Evolutionary conservation across 2,329 filamentous ascomycete species (phyloP), one percentile per base, ranked within the genome.

Genomic region (Colletotrichum somersetense): DNA sequence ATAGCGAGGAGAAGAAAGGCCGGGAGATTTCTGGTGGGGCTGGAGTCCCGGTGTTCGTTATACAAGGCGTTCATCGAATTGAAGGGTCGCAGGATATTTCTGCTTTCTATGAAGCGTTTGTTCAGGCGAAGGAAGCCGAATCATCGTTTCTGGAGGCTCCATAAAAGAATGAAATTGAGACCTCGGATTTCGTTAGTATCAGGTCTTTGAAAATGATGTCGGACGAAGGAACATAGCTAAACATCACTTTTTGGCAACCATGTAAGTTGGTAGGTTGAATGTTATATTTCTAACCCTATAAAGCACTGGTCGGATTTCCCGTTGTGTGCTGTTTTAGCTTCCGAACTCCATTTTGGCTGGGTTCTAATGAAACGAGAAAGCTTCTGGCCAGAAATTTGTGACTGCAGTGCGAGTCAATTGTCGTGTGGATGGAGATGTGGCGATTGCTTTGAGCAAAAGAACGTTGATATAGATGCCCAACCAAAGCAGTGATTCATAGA

Each of bases 51-150:
- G 48, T 59, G 0, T 74, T 73, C 30, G 55, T 61, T 12, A 70
- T 77, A 7, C 75, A 77, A 50, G 56, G 66, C 1, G 64, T 33
- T 26, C 69, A 74, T 12, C 67, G 30, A 14, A 53, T 75, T 2
- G 75, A 67, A 11, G 75, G 73, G 0, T 61, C 67, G 4, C 69
- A 71, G 38, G 74, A 77, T 59, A 11, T 48, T 1, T 55, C 59
- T 7, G 74, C 75, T 18, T 73, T 76, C 23, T 70, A 75, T 57
- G 74, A 76, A 40, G 52, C 72, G 5, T 77, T 78, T 46, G 63
- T 75, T 46, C 70, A 73, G 33, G 65, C 73, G 4, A 77, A 73
- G 35, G 67, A 75, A 18, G 52, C 12, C 6, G 46, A 59, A 53
- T 23, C 63, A 38, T 6, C 53, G 20, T 20, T 10, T 1, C 5